These are phyloP conservation scores for Penicillium malachiteum DNA, from an alignment of 495 filamentous ascomycete species.

Conservation along the genomic window DNA sequence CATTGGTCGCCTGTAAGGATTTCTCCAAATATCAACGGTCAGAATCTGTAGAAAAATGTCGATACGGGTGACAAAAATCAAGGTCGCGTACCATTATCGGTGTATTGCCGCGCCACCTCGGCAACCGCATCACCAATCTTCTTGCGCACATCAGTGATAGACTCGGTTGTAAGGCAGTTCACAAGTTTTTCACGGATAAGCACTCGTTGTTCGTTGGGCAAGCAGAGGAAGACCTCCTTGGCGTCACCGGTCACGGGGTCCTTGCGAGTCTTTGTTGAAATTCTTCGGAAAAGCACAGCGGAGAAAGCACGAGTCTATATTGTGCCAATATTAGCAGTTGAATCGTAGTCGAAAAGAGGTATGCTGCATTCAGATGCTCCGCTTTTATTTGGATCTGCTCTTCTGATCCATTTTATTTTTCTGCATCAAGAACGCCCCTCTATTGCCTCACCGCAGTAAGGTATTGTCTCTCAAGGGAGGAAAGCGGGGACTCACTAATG, in stretches of 20 bases:
- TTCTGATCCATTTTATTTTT: background rate
- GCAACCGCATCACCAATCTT: conserved; percentile 97
- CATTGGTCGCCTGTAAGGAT: conserved; percentile 68
- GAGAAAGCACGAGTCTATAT: conserved; percentile 79
- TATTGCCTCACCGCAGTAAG: background rate
- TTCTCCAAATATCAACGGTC: conserved; percentile 12
- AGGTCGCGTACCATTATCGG: conserved; percentile 72
- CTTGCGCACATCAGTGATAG: conserved; percentile 70
- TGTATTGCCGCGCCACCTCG: conserved; percentile 91
- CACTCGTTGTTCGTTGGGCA: conserved; percentile 65
- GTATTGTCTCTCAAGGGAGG: conserved; percentile 1
- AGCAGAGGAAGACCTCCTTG: conserved; percentile 78
- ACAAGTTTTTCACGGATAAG: conserved; percentile 82
- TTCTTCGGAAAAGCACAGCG: conserved; percentile 91
- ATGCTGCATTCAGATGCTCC: background rate
- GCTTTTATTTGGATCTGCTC: background rate
- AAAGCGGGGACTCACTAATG: conserved; percentile 57
- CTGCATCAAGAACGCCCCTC: background rate
- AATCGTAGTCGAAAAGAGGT: background rate
- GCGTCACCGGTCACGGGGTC: conserved; percentile 64
- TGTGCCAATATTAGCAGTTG: background rate
- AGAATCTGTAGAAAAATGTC: conserved; percentile 14
- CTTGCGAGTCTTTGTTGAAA: conserved; percentile 84
- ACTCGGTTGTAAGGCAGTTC: conserved; percentile 69
- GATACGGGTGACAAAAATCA: background rate